These are phyloP conservation scores for Gynandropsis gynandra DNA, from an alignment of 345 rosid species.

Conservation along the genomic window DNA sequence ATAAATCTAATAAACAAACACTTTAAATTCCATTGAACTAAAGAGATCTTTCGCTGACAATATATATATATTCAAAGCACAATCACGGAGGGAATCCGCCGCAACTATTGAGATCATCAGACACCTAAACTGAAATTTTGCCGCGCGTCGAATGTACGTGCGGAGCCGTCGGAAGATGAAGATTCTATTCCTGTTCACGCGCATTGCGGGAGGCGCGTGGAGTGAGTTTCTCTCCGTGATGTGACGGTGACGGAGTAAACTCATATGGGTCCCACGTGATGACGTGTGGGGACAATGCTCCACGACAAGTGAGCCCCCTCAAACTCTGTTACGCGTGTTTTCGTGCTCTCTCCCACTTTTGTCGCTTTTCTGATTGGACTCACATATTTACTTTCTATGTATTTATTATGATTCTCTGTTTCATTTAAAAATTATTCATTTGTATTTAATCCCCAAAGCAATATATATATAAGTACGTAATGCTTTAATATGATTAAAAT, in stretches of 20 bases:
- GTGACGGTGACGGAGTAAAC: constrained; percentile 17
- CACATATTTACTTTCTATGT: constrained; percentile 18
- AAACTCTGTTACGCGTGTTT: constrained; percentile 29
- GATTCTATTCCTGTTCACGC: constrained; percentile 25
- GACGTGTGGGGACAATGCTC: too few relatives aligned
- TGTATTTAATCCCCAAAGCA: constrained; percentile 16
- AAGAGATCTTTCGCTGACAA: too few relatives aligned
- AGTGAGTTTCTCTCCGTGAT: constrained; percentile 8
- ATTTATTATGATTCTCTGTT: not conserved
- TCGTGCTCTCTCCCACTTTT: constrained; percentile 25
- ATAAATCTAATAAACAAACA: too few relatives aligned
- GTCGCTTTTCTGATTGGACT: constrained; percentile 20
- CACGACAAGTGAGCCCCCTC: too few relatives aligned
- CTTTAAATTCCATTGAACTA: too few relatives aligned
- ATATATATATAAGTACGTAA: not conserved
- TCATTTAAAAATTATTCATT: constrained; percentile 9
- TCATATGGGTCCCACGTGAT: constrained; percentile 28
- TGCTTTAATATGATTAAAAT: too few relatives aligned
- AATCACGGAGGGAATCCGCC: too few relatives aligned
- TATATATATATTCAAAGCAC: too few relatives aligned
- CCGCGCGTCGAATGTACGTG: constrained; percentile 26
- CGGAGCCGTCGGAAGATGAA: constrained; percentile 17
- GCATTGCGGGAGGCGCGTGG: not conserved
- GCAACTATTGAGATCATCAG: too few relatives aligned
- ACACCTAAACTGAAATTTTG: too few relatives aligned